Evolutionary conservation across 1,284 basidiomycete species (phyloP), one percentile per base, ranked within the genome.

Genomic region (Leccinum griseonigrum): DNA sequence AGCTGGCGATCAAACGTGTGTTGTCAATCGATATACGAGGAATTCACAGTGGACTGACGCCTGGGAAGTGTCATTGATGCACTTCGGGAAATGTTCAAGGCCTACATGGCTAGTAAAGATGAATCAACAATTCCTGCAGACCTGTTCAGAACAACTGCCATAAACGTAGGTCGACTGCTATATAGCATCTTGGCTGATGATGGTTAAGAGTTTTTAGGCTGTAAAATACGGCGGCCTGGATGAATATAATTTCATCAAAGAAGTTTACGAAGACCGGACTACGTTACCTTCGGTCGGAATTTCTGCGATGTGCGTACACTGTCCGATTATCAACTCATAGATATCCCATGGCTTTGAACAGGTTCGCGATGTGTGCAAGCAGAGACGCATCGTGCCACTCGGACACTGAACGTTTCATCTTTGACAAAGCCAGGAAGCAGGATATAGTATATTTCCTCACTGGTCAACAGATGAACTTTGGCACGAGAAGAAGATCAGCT

Each of bases 81-180:
- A 74, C 81, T 97, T 61, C 82, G 83, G 71, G 77, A 78, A 54
- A 88, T 94, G 61, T 98, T 98, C 78, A 78, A 81, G 54, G 79
- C 85, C 40, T 92, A 88, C 74, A 75, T 91, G 65, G 81, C 85
- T 66, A 90, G 85, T 28, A 85, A 85, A 14, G 92, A 97, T 69
- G 88, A 92, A 67, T 89, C 88, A 4, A 81, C 77, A 59, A 94
- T 98, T 66, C 92, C 94, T 7, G 81, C 85, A 26, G 92, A 95
- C 75, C 75, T 95, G 56, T 83, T 88, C 68, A 72, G 79, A 22
- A 72, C 79, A 55, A 83, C 81, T 26, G 90, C 82, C 71, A 68
- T 68, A 4, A 79, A 75, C 28, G 87, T 88, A 64, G 50, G 81
- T 61, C 22, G 4, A 46, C 16, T 58, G 16, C 53, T 54, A 55